Evolutionary conservation across 2,329 filamentous ascomycete species (phyloP).

Genomic region (Domatiomyces globalis): DNA sequence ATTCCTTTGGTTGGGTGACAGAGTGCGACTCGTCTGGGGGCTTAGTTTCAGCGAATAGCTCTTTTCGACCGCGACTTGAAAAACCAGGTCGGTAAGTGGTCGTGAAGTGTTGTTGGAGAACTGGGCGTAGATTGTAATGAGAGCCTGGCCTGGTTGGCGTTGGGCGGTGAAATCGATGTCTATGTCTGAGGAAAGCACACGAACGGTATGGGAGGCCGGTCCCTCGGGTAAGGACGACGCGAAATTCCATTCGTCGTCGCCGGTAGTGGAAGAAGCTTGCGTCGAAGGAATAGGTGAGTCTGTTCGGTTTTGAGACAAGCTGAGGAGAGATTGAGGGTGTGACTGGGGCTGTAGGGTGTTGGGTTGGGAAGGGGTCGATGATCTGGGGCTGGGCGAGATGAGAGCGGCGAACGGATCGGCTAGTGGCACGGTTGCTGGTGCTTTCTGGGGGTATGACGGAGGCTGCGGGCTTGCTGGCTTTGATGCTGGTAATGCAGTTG

Average conservation of each 20-base stretch:
- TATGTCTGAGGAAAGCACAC: constrained; percentile 55
- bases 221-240: constrained; percentile 63
- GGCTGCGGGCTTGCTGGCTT: constrained; percentile 35
- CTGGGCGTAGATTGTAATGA: constrained; percentile 56
- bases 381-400: constrained; percentile 37
- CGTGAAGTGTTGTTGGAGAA: constrained; percentile 70
- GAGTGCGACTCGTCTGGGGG: constrained; percentile 66
- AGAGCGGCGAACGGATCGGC: constrained; percentile 49
- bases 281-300: constrained; percentile 11
- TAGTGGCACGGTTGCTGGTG: constrained; percentile 27
- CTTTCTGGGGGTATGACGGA: constrained; percentile 8
- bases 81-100: constrained; percentile 65
- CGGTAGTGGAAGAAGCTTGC: constrained; percentile 22
- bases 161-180: constrained; percentile 60
- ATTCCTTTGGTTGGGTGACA: constrained; percentile 56
- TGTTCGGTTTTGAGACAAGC: constrained; percentile 7
- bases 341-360: constrained; percentile 18
- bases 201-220: constrained; percentile 48
- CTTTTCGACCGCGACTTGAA: constrained; percentile 88
- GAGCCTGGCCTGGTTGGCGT: constrained; percentile 36
- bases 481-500: constrained; percentile 33
- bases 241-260: constrained; percentile 92
- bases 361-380: constrained; percentile 27
- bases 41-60: constrained; percentile 67
- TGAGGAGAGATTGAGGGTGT: constrained; percentile 1